Conservation (phyloP, 495 filamentous ascomycete species). For the Trichocladium uniseriatum region DNA sequence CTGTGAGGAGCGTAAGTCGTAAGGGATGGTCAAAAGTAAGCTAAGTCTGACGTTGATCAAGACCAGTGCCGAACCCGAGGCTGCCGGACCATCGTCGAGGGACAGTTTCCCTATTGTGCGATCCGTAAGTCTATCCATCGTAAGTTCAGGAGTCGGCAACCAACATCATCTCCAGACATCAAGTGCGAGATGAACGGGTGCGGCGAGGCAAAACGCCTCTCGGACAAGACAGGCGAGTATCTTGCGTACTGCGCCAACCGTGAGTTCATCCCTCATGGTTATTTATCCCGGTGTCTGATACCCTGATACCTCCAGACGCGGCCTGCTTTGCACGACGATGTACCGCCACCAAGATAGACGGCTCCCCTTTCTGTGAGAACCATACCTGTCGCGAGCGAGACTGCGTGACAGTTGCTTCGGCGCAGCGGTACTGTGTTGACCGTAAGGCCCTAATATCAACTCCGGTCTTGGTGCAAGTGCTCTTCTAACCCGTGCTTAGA, state of each 20-base stretch:
- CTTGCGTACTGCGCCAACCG: slow-evolving; percentile 20
- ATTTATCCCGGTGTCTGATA: background rate
- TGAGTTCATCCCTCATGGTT: slow-evolving; percentile 3
- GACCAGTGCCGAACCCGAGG: slow-evolving; percentile 17
- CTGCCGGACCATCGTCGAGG: slow-evolving; percentile 15
- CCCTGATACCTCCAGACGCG: slow-evolving; percentile 16
- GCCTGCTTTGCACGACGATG: slow-evolving; percentile 20
- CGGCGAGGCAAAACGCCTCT: slow-evolving; percentile 9
- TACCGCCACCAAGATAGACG: slow-evolving; percentile 6
- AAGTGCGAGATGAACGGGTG: slow-evolving; percentile 16
- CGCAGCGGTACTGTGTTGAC: slow-evolving; percentile 17
- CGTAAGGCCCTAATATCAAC: slow-evolving; percentile 21
- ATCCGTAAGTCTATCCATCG: slow-evolving; percentile 9
- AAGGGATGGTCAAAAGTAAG: too few relatives aligned
- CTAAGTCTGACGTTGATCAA: background rate
- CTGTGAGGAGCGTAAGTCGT: slow-evolving; percentile 17
- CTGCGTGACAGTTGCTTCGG: slow-evolving; percentile 15
- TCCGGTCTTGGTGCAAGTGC: background rate
- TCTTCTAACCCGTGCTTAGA: slow-evolving; percentile 4
- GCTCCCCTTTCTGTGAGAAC: slow-evolving; percentile 15
- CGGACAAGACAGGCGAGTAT: slow-evolving; percentile 16
- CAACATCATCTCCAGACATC: slow-evolving; percentile 10
- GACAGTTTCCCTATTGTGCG: slow-evolving; percentile 18
- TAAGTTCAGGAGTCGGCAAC: background rate
- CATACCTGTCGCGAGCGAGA: slow-evolving; percentile 25